These are phyloP conservation scores for Cyberlindnera saturnus DNA, from an alignment of 805 yeast genomes.

Conservation along the genomic window DNA sequence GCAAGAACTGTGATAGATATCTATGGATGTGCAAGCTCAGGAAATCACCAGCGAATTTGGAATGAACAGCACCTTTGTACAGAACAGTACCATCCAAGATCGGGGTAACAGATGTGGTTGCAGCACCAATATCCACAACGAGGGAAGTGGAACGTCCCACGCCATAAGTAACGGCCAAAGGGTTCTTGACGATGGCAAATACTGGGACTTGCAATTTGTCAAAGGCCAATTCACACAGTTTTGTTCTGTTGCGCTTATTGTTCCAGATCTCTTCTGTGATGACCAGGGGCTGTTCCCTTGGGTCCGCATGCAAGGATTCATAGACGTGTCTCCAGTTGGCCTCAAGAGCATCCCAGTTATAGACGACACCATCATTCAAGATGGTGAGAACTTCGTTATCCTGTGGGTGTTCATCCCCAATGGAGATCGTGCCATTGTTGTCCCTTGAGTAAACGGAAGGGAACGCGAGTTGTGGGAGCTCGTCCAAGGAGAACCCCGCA, in stretches of 20 bases:
- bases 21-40: slow-evolving; percentile 57
- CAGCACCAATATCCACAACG: slow-evolving; percentile 75
- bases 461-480: slow-evolving; percentile 52
- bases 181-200: slow-evolving; percentile 68
- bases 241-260: slow-evolving; percentile 47
- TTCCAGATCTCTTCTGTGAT: slow-evolving; percentile 68
- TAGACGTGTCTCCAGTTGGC: slow-evolving; percentile 66
- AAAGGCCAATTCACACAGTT: slow-evolving; percentile 67
- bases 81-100: slow-evolving; percentile 69
- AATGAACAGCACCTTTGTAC: slow-evolving; percentile 56
- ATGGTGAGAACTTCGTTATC: slow-evolving; percentile 41
- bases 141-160: slow-evolving; percentile 72
- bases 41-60: slow-evolving; percentile 82
- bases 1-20: slow-evolving; percentile 32
- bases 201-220: slow-evolving; percentile 71
- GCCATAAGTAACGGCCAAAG: slow-evolving; percentile 74
- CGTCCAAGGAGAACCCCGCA: slow-evolving; percentile 66
- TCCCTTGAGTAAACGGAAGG: slow-evolving; percentile 47
- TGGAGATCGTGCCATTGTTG: slow-evolving; percentile 23
- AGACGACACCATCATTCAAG: slow-evolving; percentile 56
- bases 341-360: slow-evolving; percentile 67
- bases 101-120: slow-evolving; percentile 68
- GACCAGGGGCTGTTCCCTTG: slow-evolving; percentile 61
- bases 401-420: slow-evolving; percentile 31
- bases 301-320: slow-evolving; percentile 41